Evolutionary conservation across 352 stramenopile species (phyloP).

Genomic region (Phytophthora kernoviae): DNA sequence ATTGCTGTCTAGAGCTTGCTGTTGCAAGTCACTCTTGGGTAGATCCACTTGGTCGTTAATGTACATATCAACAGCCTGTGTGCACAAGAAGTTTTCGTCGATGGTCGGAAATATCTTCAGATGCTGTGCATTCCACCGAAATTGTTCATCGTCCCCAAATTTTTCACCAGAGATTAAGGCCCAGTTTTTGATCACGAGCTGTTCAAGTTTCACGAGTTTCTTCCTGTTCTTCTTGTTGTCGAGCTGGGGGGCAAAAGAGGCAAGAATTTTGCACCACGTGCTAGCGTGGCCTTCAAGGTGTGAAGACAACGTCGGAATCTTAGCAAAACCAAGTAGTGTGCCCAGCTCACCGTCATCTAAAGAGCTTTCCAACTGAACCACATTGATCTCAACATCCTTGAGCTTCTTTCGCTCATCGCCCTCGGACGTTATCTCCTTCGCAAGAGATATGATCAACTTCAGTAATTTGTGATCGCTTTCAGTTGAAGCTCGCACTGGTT

Average conservation of each 20-base stretch:
- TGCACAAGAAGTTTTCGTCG: constrained; percentile 17
- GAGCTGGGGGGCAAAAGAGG: constrained; percentile 6
- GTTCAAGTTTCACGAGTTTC: constrained; percentile 34
- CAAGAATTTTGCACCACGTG: constrained; percentile 43
- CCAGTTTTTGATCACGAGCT: constrained; percentile 34
- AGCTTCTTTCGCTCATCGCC: constrained; percentile 3
- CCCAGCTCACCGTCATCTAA: constrained; percentile 26
- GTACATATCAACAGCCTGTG: constrained; percentile 44
- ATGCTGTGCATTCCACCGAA: constrained; percentile 35
- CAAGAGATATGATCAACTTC: constrained; percentile 42
- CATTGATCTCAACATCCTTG: constrained; percentile 19
- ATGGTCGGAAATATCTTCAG: constrained; percentile 38
- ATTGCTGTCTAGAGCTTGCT: constrained; percentile 5
- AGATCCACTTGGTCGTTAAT: constrained; percentile 73
- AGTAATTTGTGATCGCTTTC: constrained; percentile 44
- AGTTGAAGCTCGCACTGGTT: constrained; percentile 29
- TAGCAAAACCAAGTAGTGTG: constrained; percentile 40
- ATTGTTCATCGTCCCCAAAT: constrained; percentile 13
- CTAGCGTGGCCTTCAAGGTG: constrained; percentile 34
- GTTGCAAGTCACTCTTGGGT: constrained; percentile 30
- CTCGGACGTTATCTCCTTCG: constrained; percentile 12
- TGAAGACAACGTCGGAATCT: constrained; percentile 29
- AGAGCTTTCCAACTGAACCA: constrained; percentile 35
- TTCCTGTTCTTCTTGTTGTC: constrained; percentile 31
- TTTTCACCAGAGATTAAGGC: constrained; percentile 15